phyloP scores from a whole-genome alignment of 2,329 filamentous ascomycete species.

The Penicillium digitatum region DNA sequence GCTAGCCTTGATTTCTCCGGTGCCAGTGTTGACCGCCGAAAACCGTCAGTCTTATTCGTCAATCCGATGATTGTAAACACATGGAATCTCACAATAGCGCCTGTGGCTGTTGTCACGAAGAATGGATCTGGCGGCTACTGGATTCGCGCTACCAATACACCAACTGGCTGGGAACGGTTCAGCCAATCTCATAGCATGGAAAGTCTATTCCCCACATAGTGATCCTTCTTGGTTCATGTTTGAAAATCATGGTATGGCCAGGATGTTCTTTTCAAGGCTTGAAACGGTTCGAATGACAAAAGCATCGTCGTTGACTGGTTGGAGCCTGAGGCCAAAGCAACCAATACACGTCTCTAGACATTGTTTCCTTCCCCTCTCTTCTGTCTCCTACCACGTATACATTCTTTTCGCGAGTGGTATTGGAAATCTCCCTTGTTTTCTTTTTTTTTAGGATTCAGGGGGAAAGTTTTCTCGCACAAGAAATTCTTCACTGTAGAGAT shows the following conservation, averaged over 20 bases:
- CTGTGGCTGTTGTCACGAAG: background rate
- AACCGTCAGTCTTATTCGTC: background rate
- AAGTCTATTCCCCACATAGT: background rate
- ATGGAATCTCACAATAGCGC: background rate
- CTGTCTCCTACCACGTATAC: constrained; percentile 50
- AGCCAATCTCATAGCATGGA: background rate
- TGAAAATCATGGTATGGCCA: too few species aligned
- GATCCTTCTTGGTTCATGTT: background rate
- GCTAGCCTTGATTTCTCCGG: background rate
- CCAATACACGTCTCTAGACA: too few species aligned
- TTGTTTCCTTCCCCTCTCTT: too few species aligned
- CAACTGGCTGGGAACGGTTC: background rate
- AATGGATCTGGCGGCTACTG: background rate
- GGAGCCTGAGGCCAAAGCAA: too few species aligned
- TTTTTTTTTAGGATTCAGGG: constrained; percentile 35
- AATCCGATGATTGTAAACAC: background rate
- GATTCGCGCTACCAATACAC: background rate
- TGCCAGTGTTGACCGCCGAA: background rate
- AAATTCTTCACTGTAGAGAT: constrained; percentile 30
- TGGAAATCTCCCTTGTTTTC: constrained; percentile 46
- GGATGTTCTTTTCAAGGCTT: background rate
- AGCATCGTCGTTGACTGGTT: too few species aligned
- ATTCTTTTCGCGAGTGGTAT: constrained; percentile 31
- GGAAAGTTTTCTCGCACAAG: constrained; percentile 31
- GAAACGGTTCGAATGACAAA: background rate